Conservation (phyloP, 306 rosid species). For the Rosa persica region DNA sequence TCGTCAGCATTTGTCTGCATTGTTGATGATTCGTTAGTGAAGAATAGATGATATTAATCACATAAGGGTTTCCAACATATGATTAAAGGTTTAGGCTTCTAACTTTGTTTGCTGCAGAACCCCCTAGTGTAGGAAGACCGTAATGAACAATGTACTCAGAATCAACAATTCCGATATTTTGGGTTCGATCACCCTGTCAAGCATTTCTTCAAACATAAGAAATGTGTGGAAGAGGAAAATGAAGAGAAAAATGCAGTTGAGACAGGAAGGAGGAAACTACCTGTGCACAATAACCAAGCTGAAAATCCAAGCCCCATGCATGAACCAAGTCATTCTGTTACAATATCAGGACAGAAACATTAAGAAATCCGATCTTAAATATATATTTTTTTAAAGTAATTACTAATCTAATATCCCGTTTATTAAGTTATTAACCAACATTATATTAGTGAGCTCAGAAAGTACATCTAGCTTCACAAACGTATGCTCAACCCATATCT, state of each 20-base stretch:
- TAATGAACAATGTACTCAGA: conserved; percentile 45
- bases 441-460: neutral
- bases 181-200: conserved; percentile 48
- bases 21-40: neutral
- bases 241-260: neutral
- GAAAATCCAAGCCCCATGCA: conserved; percentile 56
- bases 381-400: neutral
- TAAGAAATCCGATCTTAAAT: neutral
- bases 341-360: neutral
- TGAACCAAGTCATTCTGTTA: conserved; percentile 50
- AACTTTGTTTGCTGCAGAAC: conserved; percentile 24
- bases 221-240: neutral
- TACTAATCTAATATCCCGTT: neutral
- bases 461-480: neutral
- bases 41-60: neutral
- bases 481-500: neutral
- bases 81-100: conserved; percentile 7
- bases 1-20: conserved; percentile 22
- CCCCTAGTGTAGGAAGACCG: conserved; percentile 49
- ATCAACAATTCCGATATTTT: conserved; percentile 48
- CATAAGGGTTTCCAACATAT: neutral
- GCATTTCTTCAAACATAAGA: conserved; percentile 9
- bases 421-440: neutral
- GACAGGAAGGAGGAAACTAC: conserved; percentile 15
- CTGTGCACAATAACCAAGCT: conserved; percentile 48